Percentiles rank a stretch among this genome's conserved stretches.
Conservation (phyloP, 495 filamentous ascomycete species). For the Pseudomonodictys pantanalensis region DNA sequence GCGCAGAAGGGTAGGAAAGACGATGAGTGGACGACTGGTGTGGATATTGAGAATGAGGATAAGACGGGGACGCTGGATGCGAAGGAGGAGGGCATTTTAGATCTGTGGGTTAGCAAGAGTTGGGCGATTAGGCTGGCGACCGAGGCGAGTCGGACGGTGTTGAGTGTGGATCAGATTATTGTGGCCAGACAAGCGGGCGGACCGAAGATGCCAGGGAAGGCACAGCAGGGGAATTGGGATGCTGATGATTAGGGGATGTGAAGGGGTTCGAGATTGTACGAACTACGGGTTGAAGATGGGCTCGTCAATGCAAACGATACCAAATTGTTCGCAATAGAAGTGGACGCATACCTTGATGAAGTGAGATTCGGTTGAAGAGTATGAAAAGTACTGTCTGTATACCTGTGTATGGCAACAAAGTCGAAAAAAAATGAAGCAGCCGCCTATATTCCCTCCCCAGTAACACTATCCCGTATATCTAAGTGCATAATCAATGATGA, state of each 20-base stretch:
- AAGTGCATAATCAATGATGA: too few species aligned
- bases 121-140: constrained; percentile 97
- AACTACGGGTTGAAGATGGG: background rate
- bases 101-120: constrained; percentile 84
- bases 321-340: background rate
- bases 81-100: constrained; percentile 84
- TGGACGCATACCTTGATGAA: too few species aligned
- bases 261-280: background rate
- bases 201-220: constrained; percentile 91
- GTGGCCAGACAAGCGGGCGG: constrained; percentile 96
- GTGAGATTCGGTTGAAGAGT: too few species aligned
- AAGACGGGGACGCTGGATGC: constrained; percentile 80
- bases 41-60: constrained; percentile 87
- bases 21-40: constrained; percentile 72
- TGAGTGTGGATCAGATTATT: constrained; percentile 99
- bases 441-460: too few species aligned
- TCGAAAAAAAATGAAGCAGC: too few species aligned
- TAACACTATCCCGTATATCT: too few species aligned
- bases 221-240: constrained; percentile 87
- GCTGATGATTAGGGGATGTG: constrained; percentile 56
- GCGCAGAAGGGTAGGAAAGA: constrained; percentile 57
- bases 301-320: background rate
- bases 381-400: too few species aligned
- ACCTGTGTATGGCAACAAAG: too few species aligned
- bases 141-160: constrained; percentile 87